phyloP scores from a whole-genome alignment of 1,284 basidiomycete genomes.

The Puccinia coronata region DNA sequence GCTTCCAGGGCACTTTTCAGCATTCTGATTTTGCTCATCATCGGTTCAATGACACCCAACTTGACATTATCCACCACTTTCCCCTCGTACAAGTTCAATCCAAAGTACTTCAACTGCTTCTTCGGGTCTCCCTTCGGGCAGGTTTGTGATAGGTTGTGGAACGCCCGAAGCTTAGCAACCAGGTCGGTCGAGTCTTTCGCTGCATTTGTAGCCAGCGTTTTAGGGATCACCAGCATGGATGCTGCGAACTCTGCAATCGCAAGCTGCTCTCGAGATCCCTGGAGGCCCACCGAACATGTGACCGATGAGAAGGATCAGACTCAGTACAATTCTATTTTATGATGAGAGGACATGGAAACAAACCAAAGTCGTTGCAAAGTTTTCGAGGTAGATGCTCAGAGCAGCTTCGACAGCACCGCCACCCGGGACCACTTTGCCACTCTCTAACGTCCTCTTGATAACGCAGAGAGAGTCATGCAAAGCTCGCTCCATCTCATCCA shows the following conservation, averaged over 20 bases:
- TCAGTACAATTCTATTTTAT: neutral
- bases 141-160: slow-evolving; percentile 90
- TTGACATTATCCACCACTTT: slow-evolving; percentile 91
- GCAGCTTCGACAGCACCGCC: slow-evolving; percentile 98
- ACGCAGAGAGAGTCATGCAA: slow-evolving; percentile 92
- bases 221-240: slow-evolving; percentile 90
- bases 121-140: slow-evolving; percentile 90
- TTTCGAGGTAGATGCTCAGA: slow-evolving; percentile 95
- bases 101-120: slow-evolving; percentile 89
- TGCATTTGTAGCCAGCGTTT: slow-evolving; percentile 94
- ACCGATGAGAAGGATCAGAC: neutral
- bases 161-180: slow-evolving; percentile 93
- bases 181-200: slow-evolving; percentile 98
- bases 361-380: slow-evolving; percentile 95
- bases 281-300: slow-evolving; percentile 44
- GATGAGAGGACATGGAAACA: slow-evolving; percentile 54
- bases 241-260: slow-evolving; percentile 97
- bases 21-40: slow-evolving; percentile 93
- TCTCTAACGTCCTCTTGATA: slow-evolving; percentile 96
- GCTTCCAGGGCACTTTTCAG: slow-evolving; percentile 96
- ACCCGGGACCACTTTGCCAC: slow-evolving; percentile 91
- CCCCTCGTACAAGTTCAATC: slow-evolving; percentile 90
- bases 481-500: slow-evolving; percentile 98
- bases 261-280: slow-evolving; percentile 96
- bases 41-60: slow-evolving; percentile 93